Base-by-base conservation (phyloP, 768 basidiomycete genomes). In the Mycena olivaceomarginata region DNA sequence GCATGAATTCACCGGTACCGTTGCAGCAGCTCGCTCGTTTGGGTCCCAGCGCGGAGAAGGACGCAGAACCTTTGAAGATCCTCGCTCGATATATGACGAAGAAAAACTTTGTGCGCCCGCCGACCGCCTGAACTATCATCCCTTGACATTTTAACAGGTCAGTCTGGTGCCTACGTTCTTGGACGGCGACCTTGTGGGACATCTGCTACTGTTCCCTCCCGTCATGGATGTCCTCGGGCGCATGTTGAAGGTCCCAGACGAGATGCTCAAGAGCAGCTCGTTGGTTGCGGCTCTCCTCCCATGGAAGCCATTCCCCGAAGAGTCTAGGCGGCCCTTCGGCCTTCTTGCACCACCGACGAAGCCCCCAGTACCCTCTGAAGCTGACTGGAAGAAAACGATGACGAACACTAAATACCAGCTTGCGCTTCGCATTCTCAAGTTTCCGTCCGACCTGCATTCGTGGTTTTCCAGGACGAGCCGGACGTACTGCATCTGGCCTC, bases 141-240 rank as follows among this genome's bases (percentile, higher is more conserved):
- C 67, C 63, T 72, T 60, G 66, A 25, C 56, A 5, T 68, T 57
- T 40, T 65, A 12, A 51, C 63, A 94, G 93, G 86, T 90, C 72
- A 87, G 90, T 60, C 84, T 90, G 67, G 83, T 91, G 13, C 89
- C 91, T 37, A 80, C 92, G 0, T 82, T 81, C 57, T 82, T 93
- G 62, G 91, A 93, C 76, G 84, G 84, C 37, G 83, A 85, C 46
- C 83, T 90, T 64, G 87, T 89, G 16, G 94, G 91, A 10, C 81
- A 91, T 46, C 86, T 94, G 43, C 53, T 95, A n/a, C 79, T 95
- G n/a, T 91, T 93, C 77, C 87, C 91, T 25, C 82, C 86, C 18
- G 79, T 81, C 9, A 83, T 87, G 53, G 68, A 81, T 2, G 71
- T 83, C 5, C 82, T 92, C n/a, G 81, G 82, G 64, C 83, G 81